phyloP scores from a whole-genome alignment of 1,284 basidiomycete genomes.

The Cutaneotrichosporon spelunceum region DNA sequence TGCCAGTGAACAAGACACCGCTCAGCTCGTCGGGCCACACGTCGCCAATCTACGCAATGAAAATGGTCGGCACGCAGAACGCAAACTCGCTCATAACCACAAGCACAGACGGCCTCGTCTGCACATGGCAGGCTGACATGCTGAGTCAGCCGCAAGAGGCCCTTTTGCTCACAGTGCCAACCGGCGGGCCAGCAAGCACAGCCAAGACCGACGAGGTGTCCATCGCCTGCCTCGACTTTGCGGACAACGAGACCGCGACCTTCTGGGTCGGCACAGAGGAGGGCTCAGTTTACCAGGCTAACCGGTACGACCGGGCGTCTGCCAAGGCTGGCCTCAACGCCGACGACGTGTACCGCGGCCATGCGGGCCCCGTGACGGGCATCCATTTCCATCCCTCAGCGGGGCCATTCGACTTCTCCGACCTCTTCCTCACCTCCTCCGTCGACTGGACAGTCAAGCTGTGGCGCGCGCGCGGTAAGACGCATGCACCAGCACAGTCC shows the following conservation, averaged over 20 bases:
- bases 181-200: conserved; percentile 52
- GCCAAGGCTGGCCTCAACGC: conserved; percentile 91
- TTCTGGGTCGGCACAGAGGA: conserved; percentile 98
- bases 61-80: conserved; percentile 96
- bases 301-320: conserved; percentile 92
- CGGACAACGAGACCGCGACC: conserved; percentile 88
- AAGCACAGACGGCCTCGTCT: conserved; percentile 93
- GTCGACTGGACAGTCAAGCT: conserved; percentile 96
- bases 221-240: conserved; percentile 87
- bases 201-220: conserved; percentile 95
- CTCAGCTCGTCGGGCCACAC: conserved; percentile 92
- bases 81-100: conserved; percentile 95
- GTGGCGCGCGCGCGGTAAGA: conserved; percentile 68
- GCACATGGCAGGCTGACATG: conserved; percentile 98
- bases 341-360: conserved; percentile 85
- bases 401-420: conserved; percentile 89
- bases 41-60: conserved; percentile 96
- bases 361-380: conserved; percentile 88
- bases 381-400: conserved; percentile 88
- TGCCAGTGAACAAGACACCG: conserved; percentile 94
- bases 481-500: conserved; percentile 49
- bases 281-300: conserved; percentile 91
- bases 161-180: conserved; percentile 75
- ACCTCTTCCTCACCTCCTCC: conserved; percentile 85
- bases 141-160: conserved; percentile 96